Evolutionary conservation across 352 stramenopile species (phyloP).

Genomic region (Phytopythium oedochilum): DNA sequence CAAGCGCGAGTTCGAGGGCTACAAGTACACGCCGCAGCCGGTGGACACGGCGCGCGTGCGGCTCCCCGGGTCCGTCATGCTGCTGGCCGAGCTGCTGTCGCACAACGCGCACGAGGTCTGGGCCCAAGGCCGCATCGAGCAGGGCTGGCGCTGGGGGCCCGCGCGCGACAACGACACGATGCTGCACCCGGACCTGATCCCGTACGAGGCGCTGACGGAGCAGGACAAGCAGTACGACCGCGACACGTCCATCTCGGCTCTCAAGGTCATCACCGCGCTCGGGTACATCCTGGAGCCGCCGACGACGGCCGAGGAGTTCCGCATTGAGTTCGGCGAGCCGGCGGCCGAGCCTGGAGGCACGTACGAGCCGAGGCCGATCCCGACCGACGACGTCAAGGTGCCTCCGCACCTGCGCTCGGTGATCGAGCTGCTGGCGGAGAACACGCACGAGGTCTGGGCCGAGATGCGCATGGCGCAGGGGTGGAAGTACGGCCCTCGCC

Average conservation of each 20-base stretch:
- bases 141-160: conserved; percentile 63
- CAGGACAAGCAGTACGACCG: conserved; percentile 80
- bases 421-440: conserved; percentile 73
- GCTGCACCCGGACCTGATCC: conserved; percentile 64
- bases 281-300: conserved; percentile 68
- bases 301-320: conserved; percentile 36
- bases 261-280: conserved; percentile 75
- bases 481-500: conserved; percentile 67
- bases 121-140: conserved; percentile 60
- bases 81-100: conserved; percentile 59
- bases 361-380: conserved; percentile 60
- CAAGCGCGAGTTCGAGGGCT: conserved; percentile 73
- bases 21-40: conserved; percentile 73
- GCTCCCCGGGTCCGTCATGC: conserved; percentile 54
- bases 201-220: conserved; percentile 69
- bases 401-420: conserved; percentile 52
- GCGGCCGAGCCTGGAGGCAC: conserved; percentile 41
- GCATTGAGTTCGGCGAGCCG: conserved; percentile 53
- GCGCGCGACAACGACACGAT: conserved; percentile 63
- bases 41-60: conserved; percentile 59
- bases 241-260: conserved; percentile 70
- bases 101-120: conserved; percentile 81
- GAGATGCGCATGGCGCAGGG: conserved; percentile 78
- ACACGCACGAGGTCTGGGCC: conserved; percentile 81
- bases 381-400: conserved; percentile 58